Evolutionary conservation across 2,329 filamentous ascomycete genomes (phyloP).

Genomic region (Leptodontidium sp.): DNA sequence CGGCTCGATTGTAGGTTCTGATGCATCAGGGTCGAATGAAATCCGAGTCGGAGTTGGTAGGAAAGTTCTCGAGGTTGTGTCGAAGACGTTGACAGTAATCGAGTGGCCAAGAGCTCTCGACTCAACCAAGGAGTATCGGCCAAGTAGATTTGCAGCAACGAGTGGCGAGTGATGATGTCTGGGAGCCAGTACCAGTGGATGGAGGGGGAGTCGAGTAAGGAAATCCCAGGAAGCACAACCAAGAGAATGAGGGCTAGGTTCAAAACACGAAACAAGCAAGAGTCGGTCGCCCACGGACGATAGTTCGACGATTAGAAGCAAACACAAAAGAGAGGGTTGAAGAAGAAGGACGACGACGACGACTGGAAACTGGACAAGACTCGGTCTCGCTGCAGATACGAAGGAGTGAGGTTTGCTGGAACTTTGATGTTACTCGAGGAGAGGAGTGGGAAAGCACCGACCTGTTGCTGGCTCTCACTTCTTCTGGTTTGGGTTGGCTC

Average conservation of each 20-base stretch:
- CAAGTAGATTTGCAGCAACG: constrained; percentile 18
- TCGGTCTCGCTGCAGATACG: constrained; percentile 24
- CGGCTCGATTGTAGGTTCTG: constrained; percentile 29
- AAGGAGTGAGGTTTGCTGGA: constrained; percentile 24
- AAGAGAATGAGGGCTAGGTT: constrained; percentile 39
- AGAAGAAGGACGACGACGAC: constrained; percentile 27
- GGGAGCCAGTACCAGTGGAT: constrained; percentile 11
- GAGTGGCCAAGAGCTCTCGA: constrained; percentile 34
- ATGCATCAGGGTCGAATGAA: constrained; percentile 42
- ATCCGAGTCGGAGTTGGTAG: constrained; percentile 24
- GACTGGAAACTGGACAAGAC: constrained; percentile 28
- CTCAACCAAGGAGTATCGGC: constrained; percentile 23
- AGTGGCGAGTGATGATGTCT: constrained; percentile 10
- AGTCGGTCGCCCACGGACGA: constrained; percentile 8
- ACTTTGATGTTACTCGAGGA: constrained; percentile 13
- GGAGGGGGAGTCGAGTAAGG: constrained; percentile 21
- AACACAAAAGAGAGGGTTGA: constrained; percentile 25
- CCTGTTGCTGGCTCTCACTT: constrained; percentile 8
- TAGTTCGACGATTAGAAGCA: constrained; percentile 8
- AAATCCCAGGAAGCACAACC: constrained; percentile 34
- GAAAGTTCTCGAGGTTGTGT: constrained; percentile 12
- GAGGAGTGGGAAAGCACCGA: constrained; percentile 25
- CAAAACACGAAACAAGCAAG: constrained; percentile 40
- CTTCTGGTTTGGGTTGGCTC: not conserved
- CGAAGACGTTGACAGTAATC: constrained; percentile 27